Base-by-base conservation (phyloP, 23 red algal species). In the Gracilaria domingensis region DNA sequence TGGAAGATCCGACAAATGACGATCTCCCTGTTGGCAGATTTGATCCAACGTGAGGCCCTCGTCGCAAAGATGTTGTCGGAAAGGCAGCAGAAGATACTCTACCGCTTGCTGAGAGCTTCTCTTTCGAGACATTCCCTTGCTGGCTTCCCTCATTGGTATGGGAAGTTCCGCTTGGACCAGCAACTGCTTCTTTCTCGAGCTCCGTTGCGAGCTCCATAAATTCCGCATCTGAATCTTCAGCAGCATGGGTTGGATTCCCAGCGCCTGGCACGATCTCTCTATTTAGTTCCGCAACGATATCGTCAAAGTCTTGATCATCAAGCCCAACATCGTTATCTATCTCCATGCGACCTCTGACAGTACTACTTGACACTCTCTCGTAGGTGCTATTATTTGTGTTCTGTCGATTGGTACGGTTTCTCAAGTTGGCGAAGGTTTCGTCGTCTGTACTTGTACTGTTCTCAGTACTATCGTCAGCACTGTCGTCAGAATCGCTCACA, bases 251-350 rank as follows among this genome's bases (percentile, higher is more conserved):
- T 1, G 4, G 67, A 5, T 37, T 37, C 38, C 6, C 35, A 12
- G 9, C 4, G 67, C 16, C 24, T 37, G 67, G 35, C 35, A 7
- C 34, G 20, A 73, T 14, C 24, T 73, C 67, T 37, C 67, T 37
- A 73, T 7, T 73, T 11, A 73, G 38, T 42, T 73, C 67, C 20
- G 33, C 67, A 37, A 44, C 67, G 33, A 73, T 73, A 44, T 73
- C 67, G 21, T 73, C 67, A 35, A 73, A 73, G 38, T 73, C 67
- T n/a, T 44, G 67, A 37, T 73, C 34, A 21, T 73, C 67, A 73
- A 73, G 67, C 21, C 44, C 67, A 16, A 73, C 34, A 14, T 73
- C 35, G 8, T 37, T 35, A 44, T 73, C 35, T 37, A 73, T 12
- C 67, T 73, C 67, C 67, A 73, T 73, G 16, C 14, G 2, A 73